Evolutionary conservation across 83 land plant genomes (phyloP), one percentile per base, ranked within the genome.

Genomic region (Thuja plicata): DNA sequence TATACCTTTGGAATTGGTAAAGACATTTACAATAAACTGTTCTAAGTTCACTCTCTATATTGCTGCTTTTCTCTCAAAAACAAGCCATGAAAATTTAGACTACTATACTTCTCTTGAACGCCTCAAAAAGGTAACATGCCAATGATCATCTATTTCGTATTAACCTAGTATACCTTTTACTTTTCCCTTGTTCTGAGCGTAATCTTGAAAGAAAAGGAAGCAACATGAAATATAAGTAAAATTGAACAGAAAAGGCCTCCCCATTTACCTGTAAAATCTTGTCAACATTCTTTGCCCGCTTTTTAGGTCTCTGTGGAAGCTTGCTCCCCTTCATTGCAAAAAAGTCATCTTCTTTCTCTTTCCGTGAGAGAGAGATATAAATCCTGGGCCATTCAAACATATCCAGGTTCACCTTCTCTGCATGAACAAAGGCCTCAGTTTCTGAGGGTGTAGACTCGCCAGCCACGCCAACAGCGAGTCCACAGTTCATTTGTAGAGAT

Each of bases 271-370:
- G 95, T 30, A 95, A 92, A 10, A 87, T 45, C 87, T 89, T 95
- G 76, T 95, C 97, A 38, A 96, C 86, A 48, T 90, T 89, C 89
- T 95, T 96, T 88, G 94, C 89, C 80, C 97, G 88, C 85, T 92
- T 94, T 87, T 94, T 96, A 55, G 97, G 97, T 41, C 97, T 87
- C 77, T 95, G 95, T 3, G 97, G 95, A 17, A 96, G 95, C 88
- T 95, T 96, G 71, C 93, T 89, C 45, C 97, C 97, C 90, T 96
- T 95, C 88, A 96, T 95, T 17, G 91, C 94, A 46, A 94, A 80
- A 87, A 95, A 96, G 57, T 96, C 97, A 37, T 96, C 97, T 77
- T 96, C 97, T 82, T 95, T 96, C 94, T 96, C 97, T 90, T 95
- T 94, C 82, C 97, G 91, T 11, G 97, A 94, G 89, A 96, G 81